These are phyloP conservation scores for Berberis thunbergii DNA, from an alignment of 164 flowering plant genomes.

Conservation along the genomic window DNA sequence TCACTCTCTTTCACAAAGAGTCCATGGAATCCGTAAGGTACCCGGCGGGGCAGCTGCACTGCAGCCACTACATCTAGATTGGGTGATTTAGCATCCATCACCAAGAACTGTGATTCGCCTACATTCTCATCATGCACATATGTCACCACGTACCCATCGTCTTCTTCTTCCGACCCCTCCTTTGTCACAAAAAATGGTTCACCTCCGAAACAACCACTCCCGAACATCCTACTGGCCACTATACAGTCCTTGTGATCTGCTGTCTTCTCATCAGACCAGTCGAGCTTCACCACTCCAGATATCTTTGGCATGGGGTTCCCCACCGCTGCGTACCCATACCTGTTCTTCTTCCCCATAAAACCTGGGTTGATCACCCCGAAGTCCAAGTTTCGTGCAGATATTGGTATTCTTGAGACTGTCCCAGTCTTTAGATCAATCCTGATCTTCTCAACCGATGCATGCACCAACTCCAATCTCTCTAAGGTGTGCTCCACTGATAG, in stretches of 20 bases:
- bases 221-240: conserved; percentile 50
- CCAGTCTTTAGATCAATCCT: conserved; percentile 45
- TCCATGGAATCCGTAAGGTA: conserved; percentile 89
- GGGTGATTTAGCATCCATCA: conserved; percentile 80
- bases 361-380: conserved; percentile 55
- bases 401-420: conserved; percentile 32
- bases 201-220: conserved; percentile 59
- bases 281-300: conserved; percentile 66
- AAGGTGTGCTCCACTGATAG: conserved; percentile 47
- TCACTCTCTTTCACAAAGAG: conserved; percentile 51
- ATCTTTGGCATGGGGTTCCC: conserved; percentile 62
- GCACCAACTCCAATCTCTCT: conserved; percentile 53
- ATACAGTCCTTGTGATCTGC: conserved; percentile 28
- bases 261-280: conserved; percentile 17
- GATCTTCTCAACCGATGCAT: conserved; percentile 54
- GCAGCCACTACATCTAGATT: conserved; percentile 56
- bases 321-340: conserved; percentile 47
- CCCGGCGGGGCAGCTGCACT: conserved; percentile 61
- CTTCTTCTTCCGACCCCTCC: conserved; percentile 53
- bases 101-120: conserved; percentile 58
- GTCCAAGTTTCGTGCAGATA: conserved; percentile 54
- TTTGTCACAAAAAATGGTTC: conserved; percentile 66
- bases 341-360: conserved; percentile 38
- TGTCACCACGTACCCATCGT: conserved; percentile 61
- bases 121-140: conserved; percentile 46